phyloP scores from a whole-genome alignment of 306 rosid species.

The Prinsepia uniflora region DNA sequence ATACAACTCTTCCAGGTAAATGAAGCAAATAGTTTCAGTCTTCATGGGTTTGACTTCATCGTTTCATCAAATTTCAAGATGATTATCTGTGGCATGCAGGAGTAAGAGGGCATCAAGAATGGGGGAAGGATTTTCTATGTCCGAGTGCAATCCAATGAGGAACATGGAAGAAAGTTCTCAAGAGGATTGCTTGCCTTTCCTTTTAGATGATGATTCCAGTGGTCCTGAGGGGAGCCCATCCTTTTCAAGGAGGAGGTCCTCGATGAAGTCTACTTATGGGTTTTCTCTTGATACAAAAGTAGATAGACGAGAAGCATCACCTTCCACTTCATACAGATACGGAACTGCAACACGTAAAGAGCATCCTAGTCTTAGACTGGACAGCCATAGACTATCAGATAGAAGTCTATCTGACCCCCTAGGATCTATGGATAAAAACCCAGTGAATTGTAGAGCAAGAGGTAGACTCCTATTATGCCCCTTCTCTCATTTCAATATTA shows the following conservation, averaged over 20 bases:
- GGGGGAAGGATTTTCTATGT: constrained; percentile 44
- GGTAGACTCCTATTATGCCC: constrained; percentile 34
- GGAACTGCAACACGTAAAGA: constrained; percentile 44
- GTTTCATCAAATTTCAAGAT: constrained; percentile 22
- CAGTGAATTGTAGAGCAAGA: constrained; percentile 44
- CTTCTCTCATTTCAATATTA: constrained; percentile 18
- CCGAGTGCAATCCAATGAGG: constrained; percentile 45
- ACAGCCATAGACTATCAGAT: constrained; percentile 42
- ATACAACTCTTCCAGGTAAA: constrained; percentile 59
- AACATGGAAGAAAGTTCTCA: constrained; percentile 60
- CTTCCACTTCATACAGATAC: constrained; percentile 39
- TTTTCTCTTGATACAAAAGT: constrained; percentile 55
- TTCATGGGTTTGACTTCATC: constrained; percentile 16
- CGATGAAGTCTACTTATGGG: constrained; percentile 73
- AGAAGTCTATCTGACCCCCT: constrained; percentile 41
- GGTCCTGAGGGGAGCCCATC: constrained; percentile 78
- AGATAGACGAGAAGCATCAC: constrained; percentile 48
- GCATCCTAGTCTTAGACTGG: constrained; percentile 37
- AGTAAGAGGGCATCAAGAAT: constrained; percentile 49
- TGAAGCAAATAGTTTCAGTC: constrained; percentile 10
- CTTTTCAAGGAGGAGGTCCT: constrained; percentile 51
- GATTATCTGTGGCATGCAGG: constrained; percentile 39
- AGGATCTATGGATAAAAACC: constrained; percentile 39
- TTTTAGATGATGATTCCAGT: constrained; percentile 79
- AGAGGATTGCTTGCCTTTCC: constrained; percentile 86